Evolutionary conservation across 148 eudicot species (phyloP), one percentile per base, ranked within the genome.

Genomic region (Fagopyrum homotropicum): DNA sequence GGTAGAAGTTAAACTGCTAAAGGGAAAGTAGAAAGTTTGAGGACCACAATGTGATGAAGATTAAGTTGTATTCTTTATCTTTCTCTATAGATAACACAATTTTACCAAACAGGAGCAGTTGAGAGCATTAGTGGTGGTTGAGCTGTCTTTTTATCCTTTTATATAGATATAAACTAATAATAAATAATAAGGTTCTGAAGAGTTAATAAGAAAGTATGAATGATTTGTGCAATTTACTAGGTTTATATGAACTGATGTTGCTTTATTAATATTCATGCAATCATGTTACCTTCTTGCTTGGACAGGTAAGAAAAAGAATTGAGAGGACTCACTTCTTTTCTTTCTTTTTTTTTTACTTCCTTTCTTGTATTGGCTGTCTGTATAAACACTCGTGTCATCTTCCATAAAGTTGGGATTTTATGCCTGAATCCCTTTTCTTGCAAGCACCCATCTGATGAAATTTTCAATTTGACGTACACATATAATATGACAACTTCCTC

Each of bases 51-150:
- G 2, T 9, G 69, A 12, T 30, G 71, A 8, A 40, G 71, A 66
- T 66, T 26, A 60, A 66, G 6, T 40, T 66, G 16, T 35, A 63
- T 4, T 63, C 2, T 30, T 63, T 63, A 63, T 63, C 44, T 29
- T 63, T 63, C 14, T 29, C 16, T 63, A 44, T 16, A 63, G 45
- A 63, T 63, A 63, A 30, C 69, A 63, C 26, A 63, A 63, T 63
- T 63, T 43, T 66, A 66, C 71, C 71, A 66, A 66, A 66, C 46
- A 35, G 14, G 71, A 40, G 71, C 71, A 66, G 70, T 66, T 66
- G 70, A 66, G 4, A 9, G 47, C 69, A 63, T 16, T 63, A 29
- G 69, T 30, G 30, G 45, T 63, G 11, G 69, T 30, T 63, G 26
- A 15, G 69, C 45, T 59, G 69, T 61, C 10, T 61, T 61, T 8